These are phyloP conservation scores for Aspergillus amoenus DNA, from an alignment of 2,329 filamentous ascomycete genomes.

Conservation along the genomic window DNA sequence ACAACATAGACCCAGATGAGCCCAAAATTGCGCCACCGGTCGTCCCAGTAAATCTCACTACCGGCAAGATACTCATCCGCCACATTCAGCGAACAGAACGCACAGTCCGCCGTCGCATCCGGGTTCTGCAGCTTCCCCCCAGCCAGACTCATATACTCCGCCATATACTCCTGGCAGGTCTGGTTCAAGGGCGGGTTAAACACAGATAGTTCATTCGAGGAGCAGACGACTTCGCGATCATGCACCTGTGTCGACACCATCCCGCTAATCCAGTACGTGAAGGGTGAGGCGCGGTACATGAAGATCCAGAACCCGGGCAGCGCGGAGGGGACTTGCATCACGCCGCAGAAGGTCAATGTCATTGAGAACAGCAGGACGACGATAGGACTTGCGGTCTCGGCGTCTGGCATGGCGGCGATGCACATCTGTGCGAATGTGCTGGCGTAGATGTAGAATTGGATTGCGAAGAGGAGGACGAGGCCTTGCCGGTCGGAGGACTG, in stretches of 20 bases:
- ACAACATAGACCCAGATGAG: constrained; percentile 59
- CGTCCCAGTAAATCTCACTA: constrained; percentile 52
- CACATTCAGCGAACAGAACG: constrained; percentile 43
- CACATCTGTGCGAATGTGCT: constrained; percentile 78
- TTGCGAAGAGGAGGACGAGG: constrained; percentile 68
- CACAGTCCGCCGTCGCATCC: constrained; percentile 52
- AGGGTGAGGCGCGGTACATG: constrained; percentile 61
- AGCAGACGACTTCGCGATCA: constrained; percentile 65
- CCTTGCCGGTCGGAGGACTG: not conserved
- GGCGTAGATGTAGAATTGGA: constrained; percentile 75
- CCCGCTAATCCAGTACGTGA: constrained; percentile 52
- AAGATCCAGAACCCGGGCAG: constrained; percentile 70
- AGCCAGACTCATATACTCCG: constrained; percentile 46
- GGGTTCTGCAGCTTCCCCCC: constrained; percentile 58
- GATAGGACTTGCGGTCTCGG: constrained; percentile 72
- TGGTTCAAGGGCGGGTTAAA: constrained; percentile 60
- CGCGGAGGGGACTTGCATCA: constrained; percentile 64
- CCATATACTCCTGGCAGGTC: constrained; percentile 63
- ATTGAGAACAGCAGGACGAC: constrained; percentile 77
- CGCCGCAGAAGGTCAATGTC: constrained; percentile 72
- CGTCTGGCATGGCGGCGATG: constrained; percentile 70
- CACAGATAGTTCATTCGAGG: constrained; percentile 64
- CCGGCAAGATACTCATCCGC: constrained; percentile 40
- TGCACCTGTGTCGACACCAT: constrained; percentile 71
- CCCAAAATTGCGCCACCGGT: constrained; percentile 69